Conservation (phyloP, 2,329 filamentous ascomycete species). For the Bipolaris cookei region DNA sequence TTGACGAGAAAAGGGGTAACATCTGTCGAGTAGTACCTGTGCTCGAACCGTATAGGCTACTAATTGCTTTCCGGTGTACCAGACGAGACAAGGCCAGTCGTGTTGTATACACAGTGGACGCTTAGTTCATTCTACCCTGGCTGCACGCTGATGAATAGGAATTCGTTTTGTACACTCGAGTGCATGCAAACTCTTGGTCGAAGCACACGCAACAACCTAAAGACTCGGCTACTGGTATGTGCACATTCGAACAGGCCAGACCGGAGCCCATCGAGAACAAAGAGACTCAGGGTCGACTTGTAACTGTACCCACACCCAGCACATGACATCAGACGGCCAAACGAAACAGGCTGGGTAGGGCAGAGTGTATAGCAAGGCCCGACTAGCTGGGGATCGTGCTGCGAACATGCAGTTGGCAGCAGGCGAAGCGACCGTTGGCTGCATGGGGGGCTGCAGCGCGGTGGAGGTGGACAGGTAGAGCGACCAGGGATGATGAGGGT, state of each 20-base stretch:
- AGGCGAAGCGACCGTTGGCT: constrained; percentile 4
- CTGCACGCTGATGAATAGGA: too few relatives aligned
- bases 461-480: constrained; percentile 14
- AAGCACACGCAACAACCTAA: background rate
- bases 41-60: too few relatives aligned
- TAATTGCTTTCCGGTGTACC: too few relatives aligned
- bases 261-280: background rate
- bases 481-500: constrained; percentile 14
- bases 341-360: background rate
- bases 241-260: background rate
- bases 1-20: too few relatives aligned
- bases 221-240: too few relatives aligned
- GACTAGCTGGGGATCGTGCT: constrained; percentile 9
- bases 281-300: too few relatives aligned
- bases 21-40: too few relatives aligned
- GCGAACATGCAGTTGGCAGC: constrained; percentile 5
- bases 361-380: background rate
- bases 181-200: background rate
- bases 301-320: too few relatives aligned
- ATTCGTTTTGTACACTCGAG: background rate
- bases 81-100: too few relatives aligned
- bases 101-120: too few relatives aligned
- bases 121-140: too few relatives aligned
- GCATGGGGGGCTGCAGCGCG: constrained; percentile 15
- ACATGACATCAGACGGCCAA: background rate